Evolutionary conservation across 768 basidiomycete species (phyloP).

Genomic region (Auriscalpium vulgare): DNA sequence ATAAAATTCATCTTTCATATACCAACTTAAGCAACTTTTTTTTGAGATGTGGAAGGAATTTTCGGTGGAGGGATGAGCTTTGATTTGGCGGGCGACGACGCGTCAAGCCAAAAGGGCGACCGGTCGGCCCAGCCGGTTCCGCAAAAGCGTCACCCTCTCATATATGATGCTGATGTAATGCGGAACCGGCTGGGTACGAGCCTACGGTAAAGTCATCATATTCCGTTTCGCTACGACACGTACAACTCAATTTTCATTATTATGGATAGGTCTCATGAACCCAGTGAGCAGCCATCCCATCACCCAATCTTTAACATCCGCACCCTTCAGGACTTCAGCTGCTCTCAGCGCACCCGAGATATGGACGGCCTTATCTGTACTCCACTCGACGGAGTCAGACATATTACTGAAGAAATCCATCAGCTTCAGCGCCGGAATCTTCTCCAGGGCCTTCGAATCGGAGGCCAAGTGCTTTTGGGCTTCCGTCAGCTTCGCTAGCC

Average conservation of each 20-base stretch:
- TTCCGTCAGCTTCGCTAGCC: not conserved
- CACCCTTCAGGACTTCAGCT: not conserved
- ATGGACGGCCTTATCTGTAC: not conserved
- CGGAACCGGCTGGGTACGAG: not conserved
- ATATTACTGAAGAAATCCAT: not conserved
- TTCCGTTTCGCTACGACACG: too few relatives aligned
- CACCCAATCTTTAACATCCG: not conserved
- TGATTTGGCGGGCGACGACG: not conserved
- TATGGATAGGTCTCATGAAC: not conserved
- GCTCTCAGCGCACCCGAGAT: not conserved
- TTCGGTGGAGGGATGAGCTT: not conserved
- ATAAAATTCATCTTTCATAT: not conserved
- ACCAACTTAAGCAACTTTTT: not conserved
- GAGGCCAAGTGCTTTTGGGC: not conserved
- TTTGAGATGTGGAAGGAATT: not conserved
- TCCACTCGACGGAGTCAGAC: not conserved
- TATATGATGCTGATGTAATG: not conserved
- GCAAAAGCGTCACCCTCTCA: not conserved
- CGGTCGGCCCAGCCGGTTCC: not conserved
- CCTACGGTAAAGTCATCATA: too few relatives aligned
- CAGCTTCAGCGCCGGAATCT: not conserved
- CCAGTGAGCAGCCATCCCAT: not conserved
- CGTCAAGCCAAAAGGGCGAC: not conserved
- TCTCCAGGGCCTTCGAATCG: not conserved
- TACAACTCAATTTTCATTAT: too few relatives aligned